Conservation (phyloP, 495 filamentous ascomycete species). For the Hyaloscypha finlandica region DNA sequence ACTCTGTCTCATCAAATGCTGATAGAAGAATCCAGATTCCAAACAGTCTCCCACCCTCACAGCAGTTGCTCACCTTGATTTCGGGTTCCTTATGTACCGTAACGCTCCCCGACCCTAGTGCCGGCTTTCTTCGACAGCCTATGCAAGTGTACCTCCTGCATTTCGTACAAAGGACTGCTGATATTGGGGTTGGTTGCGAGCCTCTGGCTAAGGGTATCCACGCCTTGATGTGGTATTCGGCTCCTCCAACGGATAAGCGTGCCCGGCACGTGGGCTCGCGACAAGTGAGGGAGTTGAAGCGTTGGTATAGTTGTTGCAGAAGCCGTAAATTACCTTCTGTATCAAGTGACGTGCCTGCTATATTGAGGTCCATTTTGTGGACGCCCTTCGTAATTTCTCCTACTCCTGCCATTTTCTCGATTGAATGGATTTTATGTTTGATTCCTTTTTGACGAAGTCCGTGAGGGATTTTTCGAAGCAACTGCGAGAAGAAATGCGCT, state of each 20-base stretch:
- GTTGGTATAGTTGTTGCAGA: not conserved
- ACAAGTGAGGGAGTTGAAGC: not conserved
- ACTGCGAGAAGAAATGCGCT: too few species aligned
- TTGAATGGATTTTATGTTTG: not conserved
- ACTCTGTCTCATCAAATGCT: slow-evolving; percentile 10
- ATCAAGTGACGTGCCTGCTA: not conserved
- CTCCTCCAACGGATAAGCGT: not conserved
- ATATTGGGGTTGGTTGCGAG: not conserved
- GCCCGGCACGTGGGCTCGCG: not conserved
- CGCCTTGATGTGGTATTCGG: not conserved
- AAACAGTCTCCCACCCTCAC: slow-evolving; percentile 6
- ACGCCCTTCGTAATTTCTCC: not conserved
- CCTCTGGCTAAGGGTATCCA: not conserved
- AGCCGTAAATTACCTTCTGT: not conserved
- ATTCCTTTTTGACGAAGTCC: too few species aligned
- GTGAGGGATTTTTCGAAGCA: too few species aligned
- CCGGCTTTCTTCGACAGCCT: not conserved
- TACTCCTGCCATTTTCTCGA: not conserved
- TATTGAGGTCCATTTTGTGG: not conserved
- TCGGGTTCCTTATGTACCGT: not conserved
- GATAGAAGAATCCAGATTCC: slow-evolving; percentile 22
- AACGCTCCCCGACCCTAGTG: not conserved
- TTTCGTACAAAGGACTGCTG: not conserved
- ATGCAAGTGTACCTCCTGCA: not conserved
- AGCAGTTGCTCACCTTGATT: slow-evolving; percentile 12